These are phyloP conservation scores for Aureobasidium sp. DNA, from an alignment of 2,329 filamentous ascomycete species.

Conservation along the genomic window DNA sequence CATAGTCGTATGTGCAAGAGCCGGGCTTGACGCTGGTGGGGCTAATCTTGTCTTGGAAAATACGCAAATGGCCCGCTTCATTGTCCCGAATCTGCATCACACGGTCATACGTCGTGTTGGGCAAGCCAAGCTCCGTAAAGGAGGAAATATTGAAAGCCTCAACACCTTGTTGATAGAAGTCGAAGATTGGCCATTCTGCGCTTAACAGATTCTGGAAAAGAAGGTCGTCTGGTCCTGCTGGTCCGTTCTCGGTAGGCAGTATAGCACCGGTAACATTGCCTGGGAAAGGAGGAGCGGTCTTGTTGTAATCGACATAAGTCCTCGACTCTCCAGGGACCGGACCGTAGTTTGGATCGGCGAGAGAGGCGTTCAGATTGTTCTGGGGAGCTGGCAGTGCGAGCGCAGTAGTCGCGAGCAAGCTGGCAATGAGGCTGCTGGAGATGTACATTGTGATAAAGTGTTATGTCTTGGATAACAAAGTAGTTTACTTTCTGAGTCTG, in stretches of 20 bases:
- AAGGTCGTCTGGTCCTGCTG: slow-evolving; percentile 35
- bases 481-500: background rate
- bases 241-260: slow-evolving; percentile 24
- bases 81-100: slow-evolving; percentile 40
- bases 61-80: slow-evolving; percentile 40
- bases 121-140: slow-evolving; percentile 32
- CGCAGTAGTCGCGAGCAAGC: background rate
- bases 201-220: slow-evolving; percentile 41
- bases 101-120: slow-evolving; percentile 36
- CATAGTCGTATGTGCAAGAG: slow-evolving; percentile 30
- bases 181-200: slow-evolving; percentile 42
- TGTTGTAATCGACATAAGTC: slow-evolving; percentile 32
- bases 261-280: slow-evolving; percentile 32
- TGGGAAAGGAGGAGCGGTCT: slow-evolving; percentile 32
- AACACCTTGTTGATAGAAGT: slow-evolving; percentile 39
- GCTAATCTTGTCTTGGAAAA: slow-evolving; percentile 40
- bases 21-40: slow-evolving; percentile 37
- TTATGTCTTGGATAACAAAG: background rate
- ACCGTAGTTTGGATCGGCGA: slow-evolving; percentile 25
- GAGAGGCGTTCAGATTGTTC: background rate
- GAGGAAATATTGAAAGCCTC: slow-evolving; percentile 31
- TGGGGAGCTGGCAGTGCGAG: background rate
- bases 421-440: background rate
- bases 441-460: background rate
- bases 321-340: slow-evolving; percentile 25